These are phyloP conservation scores for Sambucus nigra DNA, from an alignment of 129 eudicot species.

Conservation along the genomic window DNA sequence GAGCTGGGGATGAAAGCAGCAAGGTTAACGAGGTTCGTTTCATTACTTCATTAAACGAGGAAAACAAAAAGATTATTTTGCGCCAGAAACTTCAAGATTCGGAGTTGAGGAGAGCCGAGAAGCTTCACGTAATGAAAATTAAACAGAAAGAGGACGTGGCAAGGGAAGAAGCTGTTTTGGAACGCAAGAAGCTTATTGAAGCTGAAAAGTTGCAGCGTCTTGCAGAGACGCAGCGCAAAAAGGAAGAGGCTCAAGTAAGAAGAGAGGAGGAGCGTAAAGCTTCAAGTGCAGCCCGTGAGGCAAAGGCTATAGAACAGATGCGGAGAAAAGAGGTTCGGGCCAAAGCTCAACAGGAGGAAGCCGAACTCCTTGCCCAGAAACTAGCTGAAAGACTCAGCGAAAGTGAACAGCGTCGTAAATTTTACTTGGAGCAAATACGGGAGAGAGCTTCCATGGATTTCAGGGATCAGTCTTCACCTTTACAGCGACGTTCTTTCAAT, in stretches of 20 bases:
- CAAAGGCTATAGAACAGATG: conserved; percentile 81
- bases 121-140: conserved; percentile 67
- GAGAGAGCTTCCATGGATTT: conserved; percentile 96
- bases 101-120: conserved; percentile 83
- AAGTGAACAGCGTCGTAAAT: conserved; percentile 91
- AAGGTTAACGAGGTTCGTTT: conserved; percentile 97
- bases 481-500: conserved; percentile 50
- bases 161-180: conserved; percentile 96
- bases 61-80: conserved; percentile 68
- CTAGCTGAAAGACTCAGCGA: conserved; percentile 88
- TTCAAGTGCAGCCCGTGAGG: conserved; percentile 97
- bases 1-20: conserved; percentile 91
- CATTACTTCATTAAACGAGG: conserved; percentile 88
- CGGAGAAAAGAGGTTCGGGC: conserved; percentile 72
- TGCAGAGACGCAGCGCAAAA: conserved; percentile 79
- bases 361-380: conserved; percentile 87
- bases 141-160: conserved; percentile 95
- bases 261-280: conserved; percentile 98
- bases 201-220: conserved; percentile 89
- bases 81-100: conserved; percentile 82
- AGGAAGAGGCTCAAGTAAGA: conserved; percentile 92
- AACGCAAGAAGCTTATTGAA: conserved; percentile 74
- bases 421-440: conserved; percentile 86
- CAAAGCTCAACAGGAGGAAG: conserved; percentile 95
- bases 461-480: conserved; percentile 89